phyloP scores from a whole-genome alignment of 2,329 filamentous ascomycete species.

The Paecilomyces sp. region DNA sequence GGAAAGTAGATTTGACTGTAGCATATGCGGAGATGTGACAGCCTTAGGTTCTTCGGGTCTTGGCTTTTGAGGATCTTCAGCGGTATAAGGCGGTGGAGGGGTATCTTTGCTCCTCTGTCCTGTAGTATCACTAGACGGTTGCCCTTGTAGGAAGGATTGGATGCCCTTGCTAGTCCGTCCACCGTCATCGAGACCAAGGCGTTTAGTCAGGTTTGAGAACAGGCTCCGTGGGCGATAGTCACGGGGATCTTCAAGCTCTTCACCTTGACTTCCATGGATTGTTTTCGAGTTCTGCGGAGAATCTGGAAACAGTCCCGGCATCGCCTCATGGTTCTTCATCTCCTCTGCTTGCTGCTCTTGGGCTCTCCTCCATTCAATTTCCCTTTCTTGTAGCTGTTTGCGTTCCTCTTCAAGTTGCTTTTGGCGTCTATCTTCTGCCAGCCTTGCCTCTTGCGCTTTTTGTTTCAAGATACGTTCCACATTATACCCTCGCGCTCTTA shows the following conservation, averaged over 20 bases:
- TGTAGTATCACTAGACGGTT: constrained; percentile 15
- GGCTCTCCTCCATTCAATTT: constrained; percentile 41
- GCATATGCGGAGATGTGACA: constrained; percentile 31
- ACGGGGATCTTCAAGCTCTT: constrained; percentile 16
- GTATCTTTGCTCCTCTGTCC: constrained; percentile 14
- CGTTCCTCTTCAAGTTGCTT: constrained; percentile 66
- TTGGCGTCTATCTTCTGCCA: constrained; percentile 76
- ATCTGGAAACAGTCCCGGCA: constrained; percentile 70
- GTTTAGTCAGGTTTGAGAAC: constrained; percentile 61
- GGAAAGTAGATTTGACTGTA: constrained; percentile 53
- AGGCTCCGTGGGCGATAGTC: constrained; percentile 49
- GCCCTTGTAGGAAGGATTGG: constrained; percentile 23
- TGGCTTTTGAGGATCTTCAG: constrained; percentile 24
- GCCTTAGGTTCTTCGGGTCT: constrained; percentile 24
- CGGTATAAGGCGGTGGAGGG: constrained; percentile 34
- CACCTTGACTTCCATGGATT: constrained; percentile 12
- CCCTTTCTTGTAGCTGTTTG: constrained; percentile 57
- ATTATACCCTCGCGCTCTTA: constrained; percentile 88
- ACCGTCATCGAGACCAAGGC: constrained; percentile 57
- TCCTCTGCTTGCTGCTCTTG: constrained; percentile 25
- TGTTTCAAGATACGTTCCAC: constrained; percentile 87
- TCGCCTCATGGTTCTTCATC: constrained; percentile 37
- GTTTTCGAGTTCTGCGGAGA: constrained; percentile 48
- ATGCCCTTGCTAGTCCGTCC: constrained; percentile 5
- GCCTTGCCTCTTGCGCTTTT: constrained; percentile 78